A percentile compares a stretch with the other conserved stretches of the same genome.
Conservation (phyloP, 2,329 filamentous ascomycete genomes). For the Fusarium camptoceras region DNA sequence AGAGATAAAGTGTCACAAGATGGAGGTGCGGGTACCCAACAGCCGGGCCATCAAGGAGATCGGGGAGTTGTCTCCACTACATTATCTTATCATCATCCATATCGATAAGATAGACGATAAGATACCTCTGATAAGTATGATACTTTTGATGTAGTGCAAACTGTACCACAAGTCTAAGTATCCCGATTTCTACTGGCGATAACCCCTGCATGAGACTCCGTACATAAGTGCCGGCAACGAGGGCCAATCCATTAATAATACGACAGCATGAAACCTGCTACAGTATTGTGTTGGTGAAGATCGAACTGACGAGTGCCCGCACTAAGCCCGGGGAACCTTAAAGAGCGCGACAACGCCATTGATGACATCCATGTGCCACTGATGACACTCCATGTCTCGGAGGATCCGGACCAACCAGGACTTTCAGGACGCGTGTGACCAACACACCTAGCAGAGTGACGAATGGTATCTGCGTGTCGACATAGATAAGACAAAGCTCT, state of each 20-base stretch:
- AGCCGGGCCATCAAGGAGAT: not conserved
- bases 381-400: not conserved
- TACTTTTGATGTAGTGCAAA: too few species aligned
- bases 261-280: not conserved
- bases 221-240: too few species aligned
- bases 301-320: not conserved
- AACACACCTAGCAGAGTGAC: too few species aligned
- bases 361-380: not conserved
- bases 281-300: not conserved
- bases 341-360: not conserved
- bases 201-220: too few species aligned
- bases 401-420: not conserved
- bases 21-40: not conserved
- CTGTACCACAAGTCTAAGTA: too few species aligned
- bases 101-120: not conserved
- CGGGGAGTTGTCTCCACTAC: not conserved
- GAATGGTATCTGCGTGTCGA: too few species aligned
- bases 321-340: not conserved
- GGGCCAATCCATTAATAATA: not conserved
- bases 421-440: too few species aligned
- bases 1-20: not conserved
- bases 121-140: too few species aligned
- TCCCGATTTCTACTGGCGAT: too few species aligned
- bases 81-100: fast-evolving
- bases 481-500: too few species aligned